phyloP scores from a whole-genome alignment of 148 eudicot genomes.

The Pouteria glomerata region DNA sequence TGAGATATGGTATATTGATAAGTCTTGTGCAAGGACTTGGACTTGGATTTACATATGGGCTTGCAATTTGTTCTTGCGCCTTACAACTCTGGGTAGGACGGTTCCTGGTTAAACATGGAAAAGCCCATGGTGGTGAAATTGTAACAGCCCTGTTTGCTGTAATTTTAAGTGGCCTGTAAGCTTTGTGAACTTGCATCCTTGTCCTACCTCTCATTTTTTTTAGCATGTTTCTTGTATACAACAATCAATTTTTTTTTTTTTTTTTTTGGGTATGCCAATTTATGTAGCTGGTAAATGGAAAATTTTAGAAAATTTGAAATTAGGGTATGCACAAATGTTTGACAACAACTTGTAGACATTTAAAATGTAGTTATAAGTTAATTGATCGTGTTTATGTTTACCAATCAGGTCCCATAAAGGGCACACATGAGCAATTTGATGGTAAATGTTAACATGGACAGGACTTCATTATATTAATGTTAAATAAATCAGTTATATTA shows the following conservation, averaged over 20 bases:
- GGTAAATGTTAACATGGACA: not conserved
- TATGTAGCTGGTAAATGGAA: not conserved
- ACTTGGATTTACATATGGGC: slow-evolving; percentile 95
- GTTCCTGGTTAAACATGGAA: slow-evolving; percentile 64
- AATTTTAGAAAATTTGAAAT: not conserved
- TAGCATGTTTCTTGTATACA: not conserved
- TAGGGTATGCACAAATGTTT: no score
- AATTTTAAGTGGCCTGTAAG: slow-evolving; percentile 97
- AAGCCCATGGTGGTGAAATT: slow-evolving; percentile 93
- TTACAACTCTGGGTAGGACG: slow-evolving; percentile 97
- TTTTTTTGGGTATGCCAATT: not conserved
- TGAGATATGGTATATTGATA: slow-evolving; percentile 92
- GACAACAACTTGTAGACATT: no score
- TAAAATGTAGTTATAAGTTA: no score
- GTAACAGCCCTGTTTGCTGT: slow-evolving; percentile 88
- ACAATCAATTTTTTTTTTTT: not conserved
- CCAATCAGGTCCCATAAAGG: not conserved
- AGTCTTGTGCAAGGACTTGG: slow-evolving; percentile 99
- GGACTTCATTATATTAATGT: not conserved
- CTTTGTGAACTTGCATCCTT: slow-evolving; percentile 23
- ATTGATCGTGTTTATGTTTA: not conserved
- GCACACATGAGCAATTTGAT: not conserved
- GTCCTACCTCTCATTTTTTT: not conserved
- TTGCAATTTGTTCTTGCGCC: slow-evolving; percentile 97
- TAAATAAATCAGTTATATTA: not conserved